Evolutionary conservation across 306 rosid species (phyloP).

Genomic region (Lablab purpureus): DNA sequence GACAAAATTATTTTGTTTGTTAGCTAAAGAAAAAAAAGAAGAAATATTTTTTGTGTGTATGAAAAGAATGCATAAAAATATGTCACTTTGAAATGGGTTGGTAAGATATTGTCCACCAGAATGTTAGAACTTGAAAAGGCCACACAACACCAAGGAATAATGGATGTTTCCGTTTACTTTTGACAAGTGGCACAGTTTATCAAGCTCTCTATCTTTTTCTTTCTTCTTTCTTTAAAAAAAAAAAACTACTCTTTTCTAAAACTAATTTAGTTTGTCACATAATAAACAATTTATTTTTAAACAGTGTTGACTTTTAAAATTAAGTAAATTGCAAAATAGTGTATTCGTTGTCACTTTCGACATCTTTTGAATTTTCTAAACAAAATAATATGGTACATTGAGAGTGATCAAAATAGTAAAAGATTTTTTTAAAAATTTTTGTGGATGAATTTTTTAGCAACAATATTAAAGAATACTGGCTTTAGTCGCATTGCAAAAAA

Average conservation of each 20-base stretch:
- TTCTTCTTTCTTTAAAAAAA: not conserved
- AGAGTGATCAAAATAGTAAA: not conserved
- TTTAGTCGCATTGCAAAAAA: constrained; percentile 44
- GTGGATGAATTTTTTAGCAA: not conserved
- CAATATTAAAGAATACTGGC: not conserved
- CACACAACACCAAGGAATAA: constrained; percentile 41
- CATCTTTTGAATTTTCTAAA: not conserved
- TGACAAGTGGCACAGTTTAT: constrained; percentile 44
- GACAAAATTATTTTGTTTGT: constrained; percentile 25
- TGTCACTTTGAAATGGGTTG: constrained; percentile 51
- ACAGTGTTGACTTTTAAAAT: not conserved
- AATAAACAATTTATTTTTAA: not conserved
- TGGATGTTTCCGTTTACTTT: constrained; percentile 48
- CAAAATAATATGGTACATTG: not conserved
- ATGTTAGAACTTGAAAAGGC: constrained; percentile 46
- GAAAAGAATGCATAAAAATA: constrained; percentile 38
- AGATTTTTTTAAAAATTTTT: not conserved
- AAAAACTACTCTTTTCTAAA: not conserved
- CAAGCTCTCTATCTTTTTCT: constrained; percentile 18
- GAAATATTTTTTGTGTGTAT: not conserved
- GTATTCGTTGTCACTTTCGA: not conserved
- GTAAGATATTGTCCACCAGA: constrained; percentile 52
- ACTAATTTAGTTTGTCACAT: not conserved
- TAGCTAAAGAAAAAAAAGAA: constrained; percentile 29
- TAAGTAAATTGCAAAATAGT: not conserved